Conservation (phyloP, 163 green algal species). For the Picocystis sp. region DNA sequence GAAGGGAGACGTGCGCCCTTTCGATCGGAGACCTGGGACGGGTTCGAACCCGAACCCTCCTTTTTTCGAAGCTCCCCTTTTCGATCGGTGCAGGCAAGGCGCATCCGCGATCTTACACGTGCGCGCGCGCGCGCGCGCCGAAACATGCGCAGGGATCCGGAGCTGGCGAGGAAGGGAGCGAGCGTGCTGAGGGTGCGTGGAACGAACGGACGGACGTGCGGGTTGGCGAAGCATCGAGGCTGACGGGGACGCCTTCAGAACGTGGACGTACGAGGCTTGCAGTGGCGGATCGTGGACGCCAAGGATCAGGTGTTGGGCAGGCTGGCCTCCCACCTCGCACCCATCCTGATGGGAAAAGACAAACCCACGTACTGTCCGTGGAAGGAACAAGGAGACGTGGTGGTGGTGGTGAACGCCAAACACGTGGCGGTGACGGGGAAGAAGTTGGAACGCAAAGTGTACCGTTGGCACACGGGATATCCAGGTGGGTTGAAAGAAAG, state of each 20-base stretch:
- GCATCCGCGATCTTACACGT: background rate
- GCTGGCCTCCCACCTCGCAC: constrained; percentile 62
- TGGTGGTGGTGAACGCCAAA: constrained; percentile 85
- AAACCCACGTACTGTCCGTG: constrained; percentile 79
- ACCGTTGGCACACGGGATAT: constrained; percentile 87
- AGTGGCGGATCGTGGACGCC: constrained; percentile 50
- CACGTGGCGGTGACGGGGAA: constrained; percentile 75
- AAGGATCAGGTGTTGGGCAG: constrained; percentile 69
- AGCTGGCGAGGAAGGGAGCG: too few relatives aligned
- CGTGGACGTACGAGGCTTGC: constrained; percentile 17
- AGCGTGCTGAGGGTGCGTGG: too few relatives aligned
- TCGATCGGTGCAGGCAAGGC: background rate
- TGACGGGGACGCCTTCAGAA: background rate
- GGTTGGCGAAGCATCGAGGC: background rate
- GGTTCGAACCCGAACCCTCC: too few relatives aligned
- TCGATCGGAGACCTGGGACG: too few relatives aligned
- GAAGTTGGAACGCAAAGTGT: constrained; percentile 91
- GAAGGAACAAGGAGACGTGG: constrained; percentile 70
- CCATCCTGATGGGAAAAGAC: constrained; percentile 89
- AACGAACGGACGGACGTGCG: background rate
- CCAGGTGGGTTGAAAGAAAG: constrained; percentile 77
- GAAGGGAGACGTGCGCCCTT: too few relatives aligned
- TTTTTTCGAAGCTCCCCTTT: too few relatives aligned
- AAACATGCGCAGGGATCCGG: too few relatives aligned
- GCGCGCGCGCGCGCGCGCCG: background rate